These are phyloP conservation scores for Chloroidium sp. DNA, from an alignment of 163 green algal species.

Conservation along the genomic window DNA sequence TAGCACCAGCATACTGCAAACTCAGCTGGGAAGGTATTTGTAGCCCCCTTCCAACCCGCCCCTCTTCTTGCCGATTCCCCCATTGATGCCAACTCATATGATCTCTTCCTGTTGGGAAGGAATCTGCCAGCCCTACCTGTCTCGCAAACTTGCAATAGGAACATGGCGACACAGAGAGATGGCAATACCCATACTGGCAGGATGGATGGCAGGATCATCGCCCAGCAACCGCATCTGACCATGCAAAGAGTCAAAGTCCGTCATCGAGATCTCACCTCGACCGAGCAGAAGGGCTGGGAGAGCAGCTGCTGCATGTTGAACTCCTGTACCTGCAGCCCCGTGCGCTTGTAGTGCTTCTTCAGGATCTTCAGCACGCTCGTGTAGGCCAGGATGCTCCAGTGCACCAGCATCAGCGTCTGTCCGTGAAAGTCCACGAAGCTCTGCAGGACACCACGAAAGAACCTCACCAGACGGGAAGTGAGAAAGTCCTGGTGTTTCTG, in stretches of 20 bases:
- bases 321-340: constrained; percentile 62
- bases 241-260: too few species aligned
- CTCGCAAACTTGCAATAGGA: too few species aligned
- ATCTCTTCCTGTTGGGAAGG: too few species aligned
- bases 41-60: too few species aligned
- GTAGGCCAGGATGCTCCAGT: constrained; percentile 79
- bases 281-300: constrained; percentile 72
- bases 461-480: background rate
- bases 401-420: constrained; percentile 72
- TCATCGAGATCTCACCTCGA: constrained; percentile 28
- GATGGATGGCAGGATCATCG: background rate
- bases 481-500: background rate
- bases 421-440: constrained; percentile 63
- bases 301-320: constrained; percentile 73
- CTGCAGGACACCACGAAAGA: background rate
- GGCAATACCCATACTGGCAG: too few species aligned
- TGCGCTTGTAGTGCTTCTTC: constrained; percentile 85
- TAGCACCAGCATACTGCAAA: too few species aligned
- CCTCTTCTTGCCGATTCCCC: too few species aligned
- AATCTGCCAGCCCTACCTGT: too few species aligned
- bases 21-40: too few species aligned
- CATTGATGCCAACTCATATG: too few species aligned
- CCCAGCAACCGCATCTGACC: too few species aligned
- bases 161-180: too few species aligned
- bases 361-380: constrained; percentile 77